These are phyloP conservation scores for Gossypium gossypioides DNA, from an alignment of 441 rosid species.

Conservation along the genomic window DNA sequence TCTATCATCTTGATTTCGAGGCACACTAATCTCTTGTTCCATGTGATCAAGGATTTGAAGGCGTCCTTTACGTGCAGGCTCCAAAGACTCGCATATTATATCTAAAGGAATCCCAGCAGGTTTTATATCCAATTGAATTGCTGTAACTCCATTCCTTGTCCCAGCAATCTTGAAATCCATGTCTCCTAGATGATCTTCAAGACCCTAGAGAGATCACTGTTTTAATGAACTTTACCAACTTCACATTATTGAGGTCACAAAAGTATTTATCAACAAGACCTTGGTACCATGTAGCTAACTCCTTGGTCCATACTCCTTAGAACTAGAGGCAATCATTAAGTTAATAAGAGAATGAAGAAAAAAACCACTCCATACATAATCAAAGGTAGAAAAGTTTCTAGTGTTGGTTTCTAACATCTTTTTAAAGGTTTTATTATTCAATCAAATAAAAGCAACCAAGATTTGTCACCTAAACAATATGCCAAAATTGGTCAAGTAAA, in stretches of 20 bases:
- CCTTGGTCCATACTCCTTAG: background rate
- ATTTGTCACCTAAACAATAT: background rate
- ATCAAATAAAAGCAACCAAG: background rate
- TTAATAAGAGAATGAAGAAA: background rate
- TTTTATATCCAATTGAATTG: conserved; percentile 91
- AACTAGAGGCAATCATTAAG: background rate
- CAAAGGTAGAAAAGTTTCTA: background rate
- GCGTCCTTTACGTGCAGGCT: conserved; percentile 79
- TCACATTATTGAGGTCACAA: conserved; percentile 1
- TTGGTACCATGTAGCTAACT: background rate
- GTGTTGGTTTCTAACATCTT: background rate
- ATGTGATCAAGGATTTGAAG: conserved; percentile 83
- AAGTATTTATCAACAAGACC: background rate
- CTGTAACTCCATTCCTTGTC: conserved; percentile 76
- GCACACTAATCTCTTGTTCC: conserved; percentile 66
- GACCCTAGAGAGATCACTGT: conserved; percentile 44
- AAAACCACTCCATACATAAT: background rate
- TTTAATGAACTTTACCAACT: conserved; percentile 15
- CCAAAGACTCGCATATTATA: conserved; percentile 77
- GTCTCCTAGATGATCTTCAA: conserved; percentile 97
- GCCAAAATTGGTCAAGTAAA: conserved; percentile 4
- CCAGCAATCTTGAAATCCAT: conserved; percentile 98
- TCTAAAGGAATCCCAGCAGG: conserved; percentile 96
- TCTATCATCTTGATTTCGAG: conserved; percentile 51
- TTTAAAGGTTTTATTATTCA: background rate